Evolutionary conservation across 2,329 filamentous ascomycete species (phyloP), one percentile per base, ranked within the genome.

Genomic region (Ophiostoma novo-ulmi): DNA sequence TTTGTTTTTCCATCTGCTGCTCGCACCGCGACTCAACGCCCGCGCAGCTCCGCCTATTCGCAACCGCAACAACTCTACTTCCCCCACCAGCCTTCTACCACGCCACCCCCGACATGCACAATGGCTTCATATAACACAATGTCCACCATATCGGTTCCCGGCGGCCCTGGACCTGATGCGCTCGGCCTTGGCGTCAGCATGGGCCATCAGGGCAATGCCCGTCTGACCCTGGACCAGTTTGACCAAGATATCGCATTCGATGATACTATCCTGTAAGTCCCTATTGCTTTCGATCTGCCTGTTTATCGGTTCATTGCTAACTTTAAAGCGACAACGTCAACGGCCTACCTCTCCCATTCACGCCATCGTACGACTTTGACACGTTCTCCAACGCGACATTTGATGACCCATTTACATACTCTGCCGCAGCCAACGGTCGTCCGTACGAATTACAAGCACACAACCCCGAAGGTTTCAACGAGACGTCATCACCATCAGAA

Each of bases 371-470:
- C 80, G 87, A 89, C 74, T 84, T 89, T 75, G 85, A 88, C 69
- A 80, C 82, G 73, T 86, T 87, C 74, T 84, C 86, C 68, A 84
- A 83, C 55, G 88, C 87, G 7, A 88, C 87, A 7, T 90, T 89
- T 76, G 88, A 89, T 77, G 88, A 89, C 75, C 87, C 88, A 52
- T 89, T 90, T 75, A 84, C 85, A 73, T 87, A 88, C 77, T 83
- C 85, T 36, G 71, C 65, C 10, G 71, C 69, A 20, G 41, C 70
- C 1, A 68, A 69, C 73, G 48, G 72, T 69, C 69, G 75, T 70
- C 75, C 75, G 76, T 72, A 69, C 72, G 70, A 75, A 67, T 67
- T 73, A 1, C 71, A 72, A 14, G 69, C 68, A 14, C 72, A 73
- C 55, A 71, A 73, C 41, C 66, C 67, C 64, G 72, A 72, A 36